Percentiles rank a stretch among this genome's conserved stretches.
Evolutionary conservation across 2,329 filamentous ascomycete species (phyloP).

Genomic region (Fusarium verticillioides): DNA sequence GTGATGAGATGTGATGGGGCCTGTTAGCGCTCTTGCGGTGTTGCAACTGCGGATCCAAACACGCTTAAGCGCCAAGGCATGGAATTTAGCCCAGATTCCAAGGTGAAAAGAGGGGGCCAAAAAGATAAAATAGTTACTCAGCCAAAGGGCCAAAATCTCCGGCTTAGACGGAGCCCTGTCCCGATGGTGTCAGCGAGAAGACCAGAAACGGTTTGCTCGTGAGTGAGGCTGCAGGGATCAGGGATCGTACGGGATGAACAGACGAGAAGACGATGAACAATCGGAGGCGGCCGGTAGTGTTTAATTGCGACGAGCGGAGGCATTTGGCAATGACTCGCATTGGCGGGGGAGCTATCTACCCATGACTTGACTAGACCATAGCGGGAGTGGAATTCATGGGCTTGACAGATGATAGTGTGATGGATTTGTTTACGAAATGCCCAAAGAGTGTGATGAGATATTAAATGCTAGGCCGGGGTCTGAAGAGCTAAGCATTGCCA

Average conservation of each 20-base stretch:
- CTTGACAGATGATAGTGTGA: conserved; percentile 14
- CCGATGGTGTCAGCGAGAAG: conserved; percentile 10
- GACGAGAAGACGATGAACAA: conserved; percentile 23
- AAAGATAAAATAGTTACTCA: conserved; percentile 9
- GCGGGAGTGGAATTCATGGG: conserved; percentile 14
- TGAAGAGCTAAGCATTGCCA: neutral
- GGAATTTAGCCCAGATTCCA: conserved; percentile 45
- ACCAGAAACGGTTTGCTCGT: neutral
- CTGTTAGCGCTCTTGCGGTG: conserved; percentile 42
- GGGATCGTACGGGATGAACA: conserved; percentile 25
- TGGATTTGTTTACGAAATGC: conserved; percentile 3
- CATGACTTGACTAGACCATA: conserved; percentile 28
- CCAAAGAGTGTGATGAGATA: conserved; percentile 2
- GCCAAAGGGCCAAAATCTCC: conserved; percentile 25
- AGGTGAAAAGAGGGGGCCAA: conserved; percentile 30
- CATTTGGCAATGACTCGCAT: conserved; percentile 43
- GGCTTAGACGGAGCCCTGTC: conserved; percentile 11
- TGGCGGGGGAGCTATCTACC: conserved; percentile 36
- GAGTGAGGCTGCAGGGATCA: conserved; percentile 26
- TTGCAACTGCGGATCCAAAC: conserved; percentile 30
- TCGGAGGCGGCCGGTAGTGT: conserved; percentile 36
- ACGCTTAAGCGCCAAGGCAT: conserved; percentile 41
- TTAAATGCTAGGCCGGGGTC: neutral
- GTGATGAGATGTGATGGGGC: conserved; percentile 38
- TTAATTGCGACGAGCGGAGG: conserved; percentile 26